Evolutionary conservation across 1,139 yeast species (phyloP), one percentile per base, ranked within the genome.

Genomic region (Yamadazyma spencermartinsiae): DNA sequence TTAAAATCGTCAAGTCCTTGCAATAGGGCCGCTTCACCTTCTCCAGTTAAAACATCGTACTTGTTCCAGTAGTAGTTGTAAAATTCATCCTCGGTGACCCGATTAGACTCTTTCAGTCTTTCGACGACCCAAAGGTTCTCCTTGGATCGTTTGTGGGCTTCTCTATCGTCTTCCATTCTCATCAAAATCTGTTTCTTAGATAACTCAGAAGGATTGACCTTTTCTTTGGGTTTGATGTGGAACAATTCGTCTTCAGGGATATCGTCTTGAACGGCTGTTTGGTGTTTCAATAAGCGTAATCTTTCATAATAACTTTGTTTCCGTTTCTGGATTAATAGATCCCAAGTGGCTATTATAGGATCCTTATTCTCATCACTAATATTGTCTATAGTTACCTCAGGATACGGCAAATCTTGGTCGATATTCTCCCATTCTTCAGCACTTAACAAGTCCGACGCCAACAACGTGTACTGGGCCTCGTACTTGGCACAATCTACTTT

Each of bases 161-260:
- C 96, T 48, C 96, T 65, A 56, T 88, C 96, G 45, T 85, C 92
- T 55, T 88, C 95, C 80, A 88, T 86, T 43, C 96, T 67, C 28
- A 76, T 68, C n/a, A 85, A 56, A 11, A 85, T 80, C 48, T 83
- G 84, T 34, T 75, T 72, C 40, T 71, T 72, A 2, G 80, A 58
- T 11, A 74, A 54, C 34, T 59, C 49, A 27, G 57, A 51, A 31
- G 57, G 46, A 21, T 56, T 47, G 12, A 43, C 46, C 26, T 52
- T 60, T 13, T 52, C 56, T 35, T 58, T 58, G 2, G 55, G 60
- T 33, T 63, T 50, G 7, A 58, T 45, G 36, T 54, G 52, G 47
- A 71, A 71, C 53, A 69, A 49, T 15, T 58, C 61, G 7, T 53
- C 58, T 39, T 64, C 66, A 7, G 46, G 58, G 2, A 60, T 62